Base-by-base conservation (phyloP, 768 basidiomycete genomes). In the Agrocybe praecox region DNA sequence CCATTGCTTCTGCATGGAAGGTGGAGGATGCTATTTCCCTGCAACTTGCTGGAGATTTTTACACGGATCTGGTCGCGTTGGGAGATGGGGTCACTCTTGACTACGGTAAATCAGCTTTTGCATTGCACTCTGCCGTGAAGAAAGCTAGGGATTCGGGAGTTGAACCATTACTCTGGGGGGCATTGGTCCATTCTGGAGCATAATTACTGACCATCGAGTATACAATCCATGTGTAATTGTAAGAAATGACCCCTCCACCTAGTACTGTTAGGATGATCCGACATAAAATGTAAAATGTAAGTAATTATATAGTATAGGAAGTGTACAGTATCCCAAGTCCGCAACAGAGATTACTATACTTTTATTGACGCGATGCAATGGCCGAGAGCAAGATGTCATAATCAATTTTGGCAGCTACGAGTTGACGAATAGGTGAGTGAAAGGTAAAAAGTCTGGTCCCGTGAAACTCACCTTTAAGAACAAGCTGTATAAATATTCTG, bases 381-480 rank as follows among this genome's bases (percentile, higher is more conserved):
- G 86, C 82, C 8, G 84, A 77, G 15, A 88, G 69, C 26, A 88
- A 73, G 21, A 83, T 82, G 62, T 88, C 87, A 58, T 86, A 84
- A 62, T 88, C 87, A 29, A 82, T 73, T 72, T 58, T 58, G 1
- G 57, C 57, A 49, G 57, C 57, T 58, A 10, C n/a, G 23, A 33
- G 19, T 44, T 9, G 15, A 22, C 9, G 19, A 10, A 10, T 49
- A n/a, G n/a, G n/a, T 36, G 32, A 21, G n/a, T 22, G 6, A 29
- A 2, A 11, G 22, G 24, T 21, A 17, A 15, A 57, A 45, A 18
- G 75, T 74, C 15, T 69, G 12, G 44, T 32, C 42, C 26, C 57
- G 22, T 53, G 58, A 48, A 7, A 72, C 80, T 33, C 62, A 92
- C 92, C 83, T 79, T 90, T 92, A 32, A 94, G 70, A 44, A 93